Percentiles rank a stretch among this genome's conserved stretches.
Evolutionary conservation across 1,284 basidiomycete genomes (phyloP).

Genomic region (Cryptococcus depauperatus): DNA sequence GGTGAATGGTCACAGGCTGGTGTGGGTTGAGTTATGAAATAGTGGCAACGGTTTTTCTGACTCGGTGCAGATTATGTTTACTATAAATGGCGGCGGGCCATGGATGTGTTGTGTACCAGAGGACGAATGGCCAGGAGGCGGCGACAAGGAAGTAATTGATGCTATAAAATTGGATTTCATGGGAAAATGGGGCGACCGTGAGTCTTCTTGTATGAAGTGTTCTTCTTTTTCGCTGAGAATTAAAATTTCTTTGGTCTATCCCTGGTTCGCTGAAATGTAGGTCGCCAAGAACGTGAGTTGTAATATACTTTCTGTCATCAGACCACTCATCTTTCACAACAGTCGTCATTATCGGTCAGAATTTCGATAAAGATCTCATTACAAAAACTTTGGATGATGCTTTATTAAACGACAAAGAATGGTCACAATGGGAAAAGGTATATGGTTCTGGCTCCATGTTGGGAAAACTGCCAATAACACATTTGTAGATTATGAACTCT

Average conservation of each 20-base stretch:
- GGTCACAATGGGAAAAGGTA: slow-evolving; percentile 40
- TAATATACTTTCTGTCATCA: not conserved
- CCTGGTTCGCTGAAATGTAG: not conserved
- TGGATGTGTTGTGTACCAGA: slow-evolving; percentile 45
- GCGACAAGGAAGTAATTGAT: slow-evolving; percentile 39
- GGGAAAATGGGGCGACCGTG: slow-evolving; percentile 46
- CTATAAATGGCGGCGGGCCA: slow-evolving; percentile 41
- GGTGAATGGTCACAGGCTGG: slow-evolving; percentile 50
- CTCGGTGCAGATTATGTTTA: slow-evolving; percentile 38
- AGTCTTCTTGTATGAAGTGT: slow-evolving; percentile 1
- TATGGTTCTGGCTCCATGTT: not conserved
- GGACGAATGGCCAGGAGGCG: slow-evolving; percentile 40
- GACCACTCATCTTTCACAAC: not conserved
- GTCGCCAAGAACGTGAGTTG: slow-evolving; percentile 40
- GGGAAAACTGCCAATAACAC: too few relatives aligned
- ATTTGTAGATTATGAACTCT: slow-evolving; percentile 38
- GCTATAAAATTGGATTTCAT: slow-evolving; percentile 46
- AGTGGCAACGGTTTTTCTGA: too few relatives aligned
- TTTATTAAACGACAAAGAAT: slow-evolving; percentile 45
- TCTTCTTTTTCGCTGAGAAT: too few relatives aligned
- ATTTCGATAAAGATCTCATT: slow-evolving; percentile 36
- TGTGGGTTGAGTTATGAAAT: slow-evolving; percentile 32
- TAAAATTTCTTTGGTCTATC: not conserved
- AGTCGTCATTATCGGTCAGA: slow-evolving; percentile 41
- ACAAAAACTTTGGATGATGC: slow-evolving; percentile 39